Base-by-base conservation (phyloP, 1,284 basidiomycete species). In the Baeospora myosura region DNA sequence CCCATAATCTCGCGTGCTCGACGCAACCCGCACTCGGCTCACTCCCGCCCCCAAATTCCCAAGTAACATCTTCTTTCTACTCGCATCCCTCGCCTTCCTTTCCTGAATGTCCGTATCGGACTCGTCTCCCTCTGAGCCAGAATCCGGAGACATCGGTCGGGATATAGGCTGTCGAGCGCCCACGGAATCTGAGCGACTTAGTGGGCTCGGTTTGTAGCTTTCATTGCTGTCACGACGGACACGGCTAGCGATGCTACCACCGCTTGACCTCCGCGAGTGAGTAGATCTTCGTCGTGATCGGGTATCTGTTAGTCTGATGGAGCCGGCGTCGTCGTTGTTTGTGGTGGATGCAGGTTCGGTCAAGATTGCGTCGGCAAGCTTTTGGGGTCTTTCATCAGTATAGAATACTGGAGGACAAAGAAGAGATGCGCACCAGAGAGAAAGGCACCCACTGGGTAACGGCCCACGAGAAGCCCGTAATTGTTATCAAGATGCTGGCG, bases 361-460 rank as follows among this genome's bases (percentile, higher is more conserved):
- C 4, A 84, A 63, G 45, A 86, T 87, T 1, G 80, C 83, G 57
- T 86, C 81, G 10, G 72, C 81, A 2, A 87, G 72, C 84, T 87
- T n/a, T n/a, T n/a, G n/a, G n/a, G n/a, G n/a, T n/a, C n/a, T n/a
- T n/a, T n/a, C n/a, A n/a, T n/a, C n/a, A n/a, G 49, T 21, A 26
- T 42, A 18, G 21, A 16, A 18, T 38, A 24, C 25, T 21, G 30
- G 16, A 7, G 25, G n/a, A 32, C 18, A 14, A 36, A 20, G 21
- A 25, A 46, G 38, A 36, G 6, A 5, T 8, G 65, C 77, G 45
- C 51, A 86, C 84, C 55, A 88, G 59, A 1, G 84, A 75, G 58
- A 85, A 88, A 3, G 85, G 85, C 6, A 75, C 85, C 88, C 88
- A 90, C 59, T 80, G 78, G 0, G 80, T 76, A 41, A 90, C 71